Base-by-base conservation (phyloP, 495 filamentous ascomycete genomes). In the Antarctomyces pellizariae region DNA sequence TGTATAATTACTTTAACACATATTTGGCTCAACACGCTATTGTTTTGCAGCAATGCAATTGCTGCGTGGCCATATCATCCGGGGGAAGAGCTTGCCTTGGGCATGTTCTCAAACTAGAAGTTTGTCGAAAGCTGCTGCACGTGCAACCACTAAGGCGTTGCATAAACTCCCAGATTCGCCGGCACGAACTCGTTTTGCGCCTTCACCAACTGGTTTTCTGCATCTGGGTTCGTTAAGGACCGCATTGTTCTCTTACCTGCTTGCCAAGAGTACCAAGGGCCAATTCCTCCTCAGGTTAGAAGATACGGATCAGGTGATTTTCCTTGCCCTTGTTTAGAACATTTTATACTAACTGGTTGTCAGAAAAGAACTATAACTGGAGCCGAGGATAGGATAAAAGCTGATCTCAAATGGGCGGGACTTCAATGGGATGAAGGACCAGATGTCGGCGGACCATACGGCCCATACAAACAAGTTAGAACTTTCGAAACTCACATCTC, bases 361-460 rank as follows among this genome's bases (percentile, higher is more conserved):
- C 44, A 79, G 74, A 78, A 69, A 66, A 59, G 75, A 36, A 76
- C 71, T 8, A 68, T 93, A 14, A 50, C 56, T 2, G 77, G 65
- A 35, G 79, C 89, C 2, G 80, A 91, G 46, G 42, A 69, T 33
- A 60, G 64, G 32, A 47, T 97, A 2, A 71, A 64, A 38, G 53
- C 72, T 25, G 83, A 92, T 47, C 44, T 97, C 24, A 52, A 61
- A 48, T 95, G 86, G 86, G 74, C 77, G 13, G 82, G 86, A 1
- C 50, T 95, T 16, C 56, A 72, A 26, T 95, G 84, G 83, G 83
- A 95, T 51, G 89, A 97, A 66, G 86, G 84, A 18, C 84, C 86
- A 12, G 56, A 71, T 36, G 57, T 77, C 28, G 72, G 69, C 16
- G 82, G 86, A 6, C 65, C 66, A 5, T 71, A 70, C 38, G 80